phyloP scores from a whole-genome alignment of 805 yeast genomes.

The Spathaspora arborariae region DNA sequence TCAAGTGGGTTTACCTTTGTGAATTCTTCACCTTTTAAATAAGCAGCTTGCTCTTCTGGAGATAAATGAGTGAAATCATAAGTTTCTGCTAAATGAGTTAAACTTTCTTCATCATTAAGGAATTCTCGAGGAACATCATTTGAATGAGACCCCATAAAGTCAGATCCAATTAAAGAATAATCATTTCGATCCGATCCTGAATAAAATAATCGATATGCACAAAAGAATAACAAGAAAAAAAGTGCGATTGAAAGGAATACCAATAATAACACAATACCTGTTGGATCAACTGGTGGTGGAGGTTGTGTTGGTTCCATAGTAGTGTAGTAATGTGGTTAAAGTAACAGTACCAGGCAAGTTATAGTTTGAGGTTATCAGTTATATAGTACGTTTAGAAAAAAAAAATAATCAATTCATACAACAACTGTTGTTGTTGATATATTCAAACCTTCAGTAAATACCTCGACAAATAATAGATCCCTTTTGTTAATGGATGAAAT shows the following conservation, averaged over 20 bases:
- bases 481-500: too few species aligned
- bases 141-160: constrained; percentile 10
- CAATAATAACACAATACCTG: not conserved
- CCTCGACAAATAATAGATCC: too few species aligned
- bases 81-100: constrained; percentile 31
- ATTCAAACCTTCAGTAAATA: too few species aligned
- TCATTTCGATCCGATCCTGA: constrained; percentile 9
- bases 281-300: constrained; percentile 2
- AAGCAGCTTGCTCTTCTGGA: constrained; percentile 39
- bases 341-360: too few species aligned
- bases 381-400: too few species aligned
- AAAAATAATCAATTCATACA: too few species aligned
- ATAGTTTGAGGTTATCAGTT: too few species aligned
- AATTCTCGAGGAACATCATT: constrained; percentile 32
- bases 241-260: constrained; percentile 7
- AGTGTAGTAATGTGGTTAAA: not conserved
- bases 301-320: not conserved
- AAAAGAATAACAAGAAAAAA: constrained; percentile 8
- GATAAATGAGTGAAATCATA: constrained; percentile 32
- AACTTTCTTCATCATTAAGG: constrained; percentile 37
- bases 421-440: too few species aligned
- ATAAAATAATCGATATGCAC: constrained; percentile 9
- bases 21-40: constrained; percentile 34
- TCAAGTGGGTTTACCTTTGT: constrained; percentile 28
- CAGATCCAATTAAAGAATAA: constrained; percentile 12